A percentile compares a stretch with the other conserved stretches of the same genome.
These are phyloP conservation scores for Kodamaea kaohsiungensis DNA, from an alignment of 805 yeast species.

Conservation along the genomic window DNA sequence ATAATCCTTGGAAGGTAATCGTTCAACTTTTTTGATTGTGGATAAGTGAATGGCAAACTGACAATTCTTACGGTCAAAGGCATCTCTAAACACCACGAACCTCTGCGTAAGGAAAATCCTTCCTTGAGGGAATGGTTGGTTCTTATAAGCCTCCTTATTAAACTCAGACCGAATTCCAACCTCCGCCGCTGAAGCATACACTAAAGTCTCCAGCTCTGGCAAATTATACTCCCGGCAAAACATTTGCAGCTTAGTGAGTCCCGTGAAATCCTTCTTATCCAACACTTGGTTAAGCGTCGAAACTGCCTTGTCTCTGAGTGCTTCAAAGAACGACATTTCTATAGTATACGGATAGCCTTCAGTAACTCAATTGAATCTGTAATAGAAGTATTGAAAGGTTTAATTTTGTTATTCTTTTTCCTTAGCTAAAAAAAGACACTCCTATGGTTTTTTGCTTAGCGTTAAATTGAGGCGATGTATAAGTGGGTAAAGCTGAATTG, in stretches of 20 bases:
- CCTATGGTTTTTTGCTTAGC: not conserved
- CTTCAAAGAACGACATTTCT: conserved; percentile 52
- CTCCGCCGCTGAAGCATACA: conserved; percentile 71
- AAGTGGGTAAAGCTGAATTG: not conserved
- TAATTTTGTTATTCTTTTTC: not conserved
- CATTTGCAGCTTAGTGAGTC: conserved; percentile 65
- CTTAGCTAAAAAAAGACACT: not conserved
- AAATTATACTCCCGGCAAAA: conserved; percentile 67
- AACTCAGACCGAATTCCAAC: conserved; percentile 30
- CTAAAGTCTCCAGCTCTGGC: conserved; percentile 67
- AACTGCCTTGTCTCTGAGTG: conserved; percentile 48
- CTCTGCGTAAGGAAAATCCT: conserved; percentile 69
- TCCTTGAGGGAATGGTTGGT: conserved; percentile 51
- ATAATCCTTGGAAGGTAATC: conserved; percentile 74
- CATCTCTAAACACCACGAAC: conserved; percentile 72
- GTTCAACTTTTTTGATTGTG: conserved; percentile 79
- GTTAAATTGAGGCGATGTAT: not conserved
- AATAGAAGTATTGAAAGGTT: not conserved
- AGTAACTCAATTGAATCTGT: not conserved
- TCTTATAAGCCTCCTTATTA: conserved; percentile 21
- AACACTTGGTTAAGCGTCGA: conserved; percentile 43
- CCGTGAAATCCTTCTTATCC: conserved; percentile 42
- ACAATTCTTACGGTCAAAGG: conserved; percentile 67
- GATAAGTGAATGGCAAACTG: conserved; percentile 71
- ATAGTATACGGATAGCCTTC: not conserved